Percentiles rank a stretch among this genome's conserved stretches.
These are phyloP conservation scores for Paulownia fortunei DNA, from an alignment of 257 asterid genomes.

Conservation along the genomic window DNA sequence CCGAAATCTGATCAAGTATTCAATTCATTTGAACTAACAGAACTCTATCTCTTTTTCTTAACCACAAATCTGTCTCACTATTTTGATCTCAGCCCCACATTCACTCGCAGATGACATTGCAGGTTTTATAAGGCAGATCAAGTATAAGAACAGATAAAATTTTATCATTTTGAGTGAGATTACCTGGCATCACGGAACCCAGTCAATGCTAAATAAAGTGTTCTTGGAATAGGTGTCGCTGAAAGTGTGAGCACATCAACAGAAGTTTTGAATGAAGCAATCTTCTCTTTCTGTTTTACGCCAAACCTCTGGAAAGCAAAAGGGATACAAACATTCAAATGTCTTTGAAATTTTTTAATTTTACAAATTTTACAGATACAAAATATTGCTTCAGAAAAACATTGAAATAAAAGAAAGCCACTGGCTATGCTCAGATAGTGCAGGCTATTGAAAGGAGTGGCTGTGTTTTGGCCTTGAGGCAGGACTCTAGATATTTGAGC, in stretches of 20 bases:
- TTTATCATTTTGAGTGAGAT: slow-evolving; percentile 29
- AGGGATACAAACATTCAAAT: slow-evolving; percentile 32
- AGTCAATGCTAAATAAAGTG: slow-evolving; percentile 93
- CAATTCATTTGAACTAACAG: not conserved
- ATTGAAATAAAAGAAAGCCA: slow-evolving; percentile 3
- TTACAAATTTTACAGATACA: slow-evolving; percentile 18
- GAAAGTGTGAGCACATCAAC: slow-evolving; percentile 98
- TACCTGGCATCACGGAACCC: slow-evolving; percentile 99
- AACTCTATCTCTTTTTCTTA: slow-evolving; percentile 7
- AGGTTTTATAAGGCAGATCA: slow-evolving; percentile 13
- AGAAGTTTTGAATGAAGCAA: slow-evolving; percentile 96
- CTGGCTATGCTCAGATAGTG: not conserved
- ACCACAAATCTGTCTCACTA: not conserved
- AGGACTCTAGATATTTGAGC: slow-evolving; percentile 15
- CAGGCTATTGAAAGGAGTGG: slow-evolving; percentile 1
- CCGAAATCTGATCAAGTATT: slow-evolving; percentile 5
- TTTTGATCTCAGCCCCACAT: slow-evolving; percentile 11
- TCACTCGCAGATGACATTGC: not conserved
- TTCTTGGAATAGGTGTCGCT: slow-evolving; percentile 97
- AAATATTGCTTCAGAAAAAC: slow-evolving; percentile 19
- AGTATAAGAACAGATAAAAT: not conserved
- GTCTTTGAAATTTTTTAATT: not conserved
- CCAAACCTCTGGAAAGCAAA: slow-evolving; percentile 85
- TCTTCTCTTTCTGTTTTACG: slow-evolving; percentile 94
- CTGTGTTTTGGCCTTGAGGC: slow-evolving; percentile 13